Conservation (phyloP, 805 yeast genomes). For the Wickerhamiella vanderwaltii region DNA sequence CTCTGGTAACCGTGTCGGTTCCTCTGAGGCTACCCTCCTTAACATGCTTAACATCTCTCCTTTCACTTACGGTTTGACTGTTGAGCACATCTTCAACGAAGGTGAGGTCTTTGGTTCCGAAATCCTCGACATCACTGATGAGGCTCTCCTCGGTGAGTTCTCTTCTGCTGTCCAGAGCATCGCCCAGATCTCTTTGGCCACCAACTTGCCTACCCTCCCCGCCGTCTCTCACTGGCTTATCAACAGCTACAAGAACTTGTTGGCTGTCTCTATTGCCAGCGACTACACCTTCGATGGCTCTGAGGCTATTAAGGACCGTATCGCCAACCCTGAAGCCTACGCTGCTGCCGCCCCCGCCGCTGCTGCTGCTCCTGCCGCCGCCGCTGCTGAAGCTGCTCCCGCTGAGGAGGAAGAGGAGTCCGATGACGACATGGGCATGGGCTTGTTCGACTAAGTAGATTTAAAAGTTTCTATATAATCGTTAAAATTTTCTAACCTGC, state of each 20-base stretch:
- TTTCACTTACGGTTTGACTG: conserved; percentile 95
- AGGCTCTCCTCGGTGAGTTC: conserved; percentile 86
- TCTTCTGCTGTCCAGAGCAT: conserved; percentile 84
- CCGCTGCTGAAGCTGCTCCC: conserved; percentile 58
- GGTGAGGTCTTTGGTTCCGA: conserved; percentile 97
- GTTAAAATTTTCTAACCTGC: too few relatives aligned
- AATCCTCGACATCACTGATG: conserved; percentile 97
- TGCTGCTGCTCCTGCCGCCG: conserved; percentile 55
- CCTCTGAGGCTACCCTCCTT: conserved; percentile 95
- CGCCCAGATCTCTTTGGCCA: conserved; percentile 93
- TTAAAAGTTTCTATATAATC: too few relatives aligned
- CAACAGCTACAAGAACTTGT: conserved; percentile 98
- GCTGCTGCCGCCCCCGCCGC: conserved; percentile 99
- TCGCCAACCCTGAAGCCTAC: conserved; percentile 99
- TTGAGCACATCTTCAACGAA: conserved; percentile 94
- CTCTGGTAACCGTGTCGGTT: conserved; percentile 84
- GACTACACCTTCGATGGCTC: conserved; percentile 99
- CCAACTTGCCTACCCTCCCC: conserved; percentile 98
- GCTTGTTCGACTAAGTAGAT: conserved; percentile 80
- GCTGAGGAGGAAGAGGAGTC: conserved; percentile 64
- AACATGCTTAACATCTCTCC: conserved; percentile 99
- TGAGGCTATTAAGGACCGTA: conserved; percentile 97
- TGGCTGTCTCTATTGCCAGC: conserved; percentile 95
- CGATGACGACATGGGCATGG: conserved; percentile 78
- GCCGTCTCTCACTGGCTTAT: conserved; percentile 97